Conservation (phyloP, 495 filamentous ascomycete genomes). For the Penicillium robsamsonii region DNA sequence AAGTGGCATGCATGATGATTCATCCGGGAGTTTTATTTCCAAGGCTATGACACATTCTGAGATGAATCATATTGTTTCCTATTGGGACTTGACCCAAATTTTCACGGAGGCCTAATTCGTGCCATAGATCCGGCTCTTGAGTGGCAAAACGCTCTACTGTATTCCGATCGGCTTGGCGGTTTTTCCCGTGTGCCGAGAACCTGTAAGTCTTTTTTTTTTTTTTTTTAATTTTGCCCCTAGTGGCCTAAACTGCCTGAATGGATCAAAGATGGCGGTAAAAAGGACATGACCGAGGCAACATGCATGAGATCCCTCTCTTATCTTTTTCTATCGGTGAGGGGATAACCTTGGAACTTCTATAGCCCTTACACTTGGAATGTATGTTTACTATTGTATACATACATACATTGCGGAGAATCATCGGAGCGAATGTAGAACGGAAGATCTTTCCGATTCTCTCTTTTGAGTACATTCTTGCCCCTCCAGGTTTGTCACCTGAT, state of each 20-base stretch:
- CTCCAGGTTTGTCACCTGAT: background rate
- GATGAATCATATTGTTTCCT: conserved; percentile 32
- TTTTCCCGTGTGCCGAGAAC: conserved; percentile 4
- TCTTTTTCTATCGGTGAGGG: conserved; percentile 5
- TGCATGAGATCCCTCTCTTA: conserved; percentile 26
- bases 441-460: conserved; percentile 10
- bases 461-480: conserved; percentile 15
- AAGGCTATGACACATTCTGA: conserved; percentile 6
- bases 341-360: background rate
- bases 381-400: background rate
- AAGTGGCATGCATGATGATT: conserved; percentile 18
- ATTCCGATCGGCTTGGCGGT: conserved; percentile 13
- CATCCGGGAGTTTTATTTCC: conserved; percentile 10
- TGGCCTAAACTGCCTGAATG: background rate
- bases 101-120: background rate
- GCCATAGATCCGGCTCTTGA: conserved; percentile 4
- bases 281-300: conserved; percentile 11
- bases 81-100: conserved; percentile 1
- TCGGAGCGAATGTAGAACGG: conserved; percentile 13
- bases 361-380: background rate
- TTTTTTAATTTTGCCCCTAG: background rate
- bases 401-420: background rate
- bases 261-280: conserved; percentile 12
- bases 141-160: conserved; percentile 27
- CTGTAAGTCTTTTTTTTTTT: conserved; percentile 10